These are phyloP conservation scores for Lathyrus sativus DNA, from an alignment of 306 rosid genomes.

Conservation along the genomic window DNA sequence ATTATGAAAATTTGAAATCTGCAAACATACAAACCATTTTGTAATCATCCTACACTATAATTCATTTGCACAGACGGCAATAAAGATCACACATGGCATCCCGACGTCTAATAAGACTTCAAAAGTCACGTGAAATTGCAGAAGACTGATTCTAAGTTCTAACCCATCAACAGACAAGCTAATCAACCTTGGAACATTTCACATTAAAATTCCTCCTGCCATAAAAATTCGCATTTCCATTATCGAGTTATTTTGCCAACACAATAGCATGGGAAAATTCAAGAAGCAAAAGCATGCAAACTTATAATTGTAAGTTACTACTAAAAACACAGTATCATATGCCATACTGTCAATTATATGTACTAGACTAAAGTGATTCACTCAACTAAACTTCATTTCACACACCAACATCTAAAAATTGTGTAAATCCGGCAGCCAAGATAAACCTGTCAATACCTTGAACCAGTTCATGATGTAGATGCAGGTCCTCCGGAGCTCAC, in stretches of 20 bases:
- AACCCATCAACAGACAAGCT: constrained; percentile 25
- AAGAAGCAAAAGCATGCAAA: constrained; percentile 23
- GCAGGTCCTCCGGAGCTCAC: constrained; percentile 33
- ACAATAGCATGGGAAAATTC: neutral
- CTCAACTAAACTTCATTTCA: constrained; percentile 20
- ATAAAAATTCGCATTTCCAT: neutral
- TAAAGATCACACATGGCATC: constrained; percentile 26
- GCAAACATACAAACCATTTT: constrained; percentile 3
- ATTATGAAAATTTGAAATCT: constrained; percentile 7
- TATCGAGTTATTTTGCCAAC: constrained; percentile 14
- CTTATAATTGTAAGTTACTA: neutral
- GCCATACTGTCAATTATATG: constrained; percentile 25
- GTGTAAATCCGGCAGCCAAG: constrained; percentile 8
- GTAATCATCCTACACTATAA: constrained; percentile 22
- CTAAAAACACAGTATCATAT: neutral
- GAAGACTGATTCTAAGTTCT: constrained; percentile 30
- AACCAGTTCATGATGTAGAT: constrained; percentile 36
- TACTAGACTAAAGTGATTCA: constrained; percentile 3
- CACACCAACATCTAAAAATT: constrained; percentile 20
- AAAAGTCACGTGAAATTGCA: constrained; percentile 2
- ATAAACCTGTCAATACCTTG: constrained; percentile 33
- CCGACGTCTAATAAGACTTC: constrained; percentile 20
- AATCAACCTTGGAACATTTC: constrained; percentile 20
- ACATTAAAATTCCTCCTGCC: constrained; percentile 31
- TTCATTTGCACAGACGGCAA: constrained; percentile 28